Evolutionary conservation across 129 eudicot species (phyloP), one percentile per base, ranked within the genome.

Genomic region (Mikania micrantha): DNA sequence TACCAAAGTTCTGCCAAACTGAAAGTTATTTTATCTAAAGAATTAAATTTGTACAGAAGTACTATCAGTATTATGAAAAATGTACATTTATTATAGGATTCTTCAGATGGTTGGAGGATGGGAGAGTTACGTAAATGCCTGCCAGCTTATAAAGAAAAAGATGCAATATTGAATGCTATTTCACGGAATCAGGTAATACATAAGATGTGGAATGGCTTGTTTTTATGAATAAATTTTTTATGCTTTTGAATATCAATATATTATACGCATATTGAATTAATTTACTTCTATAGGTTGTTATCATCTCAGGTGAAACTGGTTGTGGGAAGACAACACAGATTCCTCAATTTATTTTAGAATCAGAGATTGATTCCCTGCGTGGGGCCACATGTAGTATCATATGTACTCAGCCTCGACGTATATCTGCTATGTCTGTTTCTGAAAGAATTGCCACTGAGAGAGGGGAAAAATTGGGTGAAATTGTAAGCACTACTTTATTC

Each of bases 231-330:
- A 25, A 9, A 9, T 36, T 40, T 16, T 39, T 10, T 10, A 56
- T 70, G 67, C 31, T 57, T 70, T 57, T 65, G 27, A 27, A 28
- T 59, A 41, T 64, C 53, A 66, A 7, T 45, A 3, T 28, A 20
- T 11, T 52, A 5, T 28, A 34, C 32, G 17, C 36, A 9, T 52
- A 61, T 74, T 52, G 39, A 56, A 66, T 34, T 28, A 27, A 60
- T 9, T 22, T 72, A 21, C 66, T 29, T 61, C 47, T 67, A 42
- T 80, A 92, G 98, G 98, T 92, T 66, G 91, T 90, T 63, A 78
- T 94, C 74, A 83, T 94, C 83, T 94, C 99, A 64, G 99, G 99
- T 87, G 99, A 94, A 83, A 94, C 99, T 54, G 99, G 99, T 69
- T 94, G 99, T 60, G 99, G 99, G 41, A 94, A 94, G 83, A 90